phyloP scores from a whole-genome alignment of 768 basidiomycete species.

The Clathrus columnatus region DNA sequence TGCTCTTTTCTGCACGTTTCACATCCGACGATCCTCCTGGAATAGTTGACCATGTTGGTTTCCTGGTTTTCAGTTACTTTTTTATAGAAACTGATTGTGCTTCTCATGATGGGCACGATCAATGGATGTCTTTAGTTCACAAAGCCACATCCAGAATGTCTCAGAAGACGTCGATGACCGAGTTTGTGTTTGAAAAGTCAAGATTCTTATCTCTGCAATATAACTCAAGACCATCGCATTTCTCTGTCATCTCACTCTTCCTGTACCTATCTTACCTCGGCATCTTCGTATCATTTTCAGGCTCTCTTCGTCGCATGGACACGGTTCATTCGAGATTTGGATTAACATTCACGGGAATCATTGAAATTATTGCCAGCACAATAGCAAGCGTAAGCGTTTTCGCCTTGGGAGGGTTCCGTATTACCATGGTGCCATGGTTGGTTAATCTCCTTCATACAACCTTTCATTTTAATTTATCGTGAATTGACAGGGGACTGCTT shows the following conservation, averaged over 20 bases:
- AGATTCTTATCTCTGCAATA: conserved; percentile 11
- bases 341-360: conserved; percentile 85
- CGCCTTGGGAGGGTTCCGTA: conserved; percentile 78
- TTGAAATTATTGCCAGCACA: conserved; percentile 87
- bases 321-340: conserved; percentile 87
- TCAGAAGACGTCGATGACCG: conserved; percentile 16
- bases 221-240: conserved; percentile 13
- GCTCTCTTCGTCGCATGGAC: conserved; percentile 67
- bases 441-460: conserved; percentile 16
- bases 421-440: conserved; percentile 86
- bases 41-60: conserved; percentile 51
- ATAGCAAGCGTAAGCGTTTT: conserved; percentile 91
- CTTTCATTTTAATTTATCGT: conserved; percentile 6
- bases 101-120: conserved; percentile 47
- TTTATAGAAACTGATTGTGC: conserved; percentile 70
- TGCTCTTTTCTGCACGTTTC: conserved; percentile 70
- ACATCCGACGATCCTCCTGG: conserved; percentile 40
- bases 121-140: conserved; percentile 53
- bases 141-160: conserved; percentile 29
- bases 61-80: conserved; percentile 74
- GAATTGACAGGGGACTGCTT: conserved; percentile 58
- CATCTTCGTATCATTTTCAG: conserved; percentile 67
- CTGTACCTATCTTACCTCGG: conserved; percentile 69
- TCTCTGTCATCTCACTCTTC: conserved; percentile 59
- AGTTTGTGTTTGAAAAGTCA: conserved; percentile 7